These are phyloP conservation scores for Epithele typhae DNA, from an alignment of 768 basidiomycete species.

Conservation along the genomic window DNA sequence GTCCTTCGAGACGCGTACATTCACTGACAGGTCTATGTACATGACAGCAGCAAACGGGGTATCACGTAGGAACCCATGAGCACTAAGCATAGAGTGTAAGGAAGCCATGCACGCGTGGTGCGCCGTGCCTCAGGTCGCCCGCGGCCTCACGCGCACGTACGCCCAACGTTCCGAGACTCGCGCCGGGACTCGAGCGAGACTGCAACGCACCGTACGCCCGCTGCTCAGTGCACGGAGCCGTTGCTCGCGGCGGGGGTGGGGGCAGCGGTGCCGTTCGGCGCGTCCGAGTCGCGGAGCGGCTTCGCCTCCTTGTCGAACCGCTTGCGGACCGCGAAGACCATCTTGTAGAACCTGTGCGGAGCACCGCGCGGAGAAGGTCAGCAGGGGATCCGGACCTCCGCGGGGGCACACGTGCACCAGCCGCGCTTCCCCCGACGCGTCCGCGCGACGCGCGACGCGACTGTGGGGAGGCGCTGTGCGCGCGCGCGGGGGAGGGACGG, in stretches of 20 bases:
- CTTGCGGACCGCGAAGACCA: slow-evolving; percentile 62
- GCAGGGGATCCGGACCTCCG: no score
- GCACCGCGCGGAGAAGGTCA: not conserved
- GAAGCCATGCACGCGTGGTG: not conserved
- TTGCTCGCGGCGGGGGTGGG: not conserved
- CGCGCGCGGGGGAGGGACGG: no score
- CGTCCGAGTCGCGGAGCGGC: slow-evolving; percentile 7
- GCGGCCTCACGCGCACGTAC: not conserved
- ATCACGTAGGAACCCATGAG: no score
- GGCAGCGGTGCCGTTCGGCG: not conserved
- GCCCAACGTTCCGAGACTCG: not conserved
- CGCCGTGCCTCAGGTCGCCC: not conserved
- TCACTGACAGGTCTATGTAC: no score
- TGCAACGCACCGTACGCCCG: not conserved
- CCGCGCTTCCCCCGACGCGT: no score
- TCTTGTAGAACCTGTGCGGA: slow-evolving; percentile 74
- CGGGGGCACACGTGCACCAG: not conserved
- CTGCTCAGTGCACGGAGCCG: not conserved
- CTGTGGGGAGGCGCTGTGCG: no score
- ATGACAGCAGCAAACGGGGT: no score
- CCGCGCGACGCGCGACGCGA: no score
- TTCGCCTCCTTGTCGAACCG: slow-evolving; percentile 40
- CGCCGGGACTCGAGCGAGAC: not conserved
- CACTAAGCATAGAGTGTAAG: no score
- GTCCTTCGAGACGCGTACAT: no score